Evolutionary conservation across 306 rosid species (phyloP), one percentile per base, ranked within the genome.

Genomic region (Begonia masoniana): DNA sequence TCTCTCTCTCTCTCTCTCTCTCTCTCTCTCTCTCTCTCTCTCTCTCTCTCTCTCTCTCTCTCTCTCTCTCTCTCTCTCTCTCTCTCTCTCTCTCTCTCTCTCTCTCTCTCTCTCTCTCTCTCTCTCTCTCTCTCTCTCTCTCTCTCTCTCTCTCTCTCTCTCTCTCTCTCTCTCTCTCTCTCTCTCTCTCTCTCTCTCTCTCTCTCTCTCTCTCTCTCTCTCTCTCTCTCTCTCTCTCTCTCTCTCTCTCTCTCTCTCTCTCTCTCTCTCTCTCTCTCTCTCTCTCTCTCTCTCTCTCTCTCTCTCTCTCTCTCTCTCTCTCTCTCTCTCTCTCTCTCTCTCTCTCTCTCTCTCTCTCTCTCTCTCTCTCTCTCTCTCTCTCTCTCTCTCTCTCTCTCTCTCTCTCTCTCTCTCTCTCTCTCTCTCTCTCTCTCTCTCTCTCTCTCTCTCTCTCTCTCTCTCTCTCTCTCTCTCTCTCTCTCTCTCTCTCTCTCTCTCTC

Each of bases 11-110:
- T 45, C 43, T 60, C 49, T 4, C 31, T 51, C 26, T 10, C 11
- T n/a, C 14, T 17, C 47, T 52, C 64, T 45, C 43, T 60, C 49
- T 4, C 31, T 51, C 26, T 10, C 11, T n/a, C 14, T 17, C 47
- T 52, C 64, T 45, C 43, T 60, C 49, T 4, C 31, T 51, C 26
- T 10, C 11, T n/a, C 14, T 17, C 47, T 52, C 64, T 45, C 43
- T 60, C 49, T 4, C 31, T 51, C 26, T 10, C 11, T n/a, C 14
- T 17, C 47, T 52, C 64, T 45, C 43, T 60, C 49, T 4, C 31
- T 51, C 26, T 10, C 11, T n/a, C 14, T 17, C 47, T 52, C 64
- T 45, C 43, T 60, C 49, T 4, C 31, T 51, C 26, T 10, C 11
- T n/a, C 14, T 17, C 47, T 52, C 64, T 45, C 43, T 60, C 49